phyloP scores from a whole-genome alignment of 2,329 filamentous ascomycete species.

The Fusarium sp. region DNA sequence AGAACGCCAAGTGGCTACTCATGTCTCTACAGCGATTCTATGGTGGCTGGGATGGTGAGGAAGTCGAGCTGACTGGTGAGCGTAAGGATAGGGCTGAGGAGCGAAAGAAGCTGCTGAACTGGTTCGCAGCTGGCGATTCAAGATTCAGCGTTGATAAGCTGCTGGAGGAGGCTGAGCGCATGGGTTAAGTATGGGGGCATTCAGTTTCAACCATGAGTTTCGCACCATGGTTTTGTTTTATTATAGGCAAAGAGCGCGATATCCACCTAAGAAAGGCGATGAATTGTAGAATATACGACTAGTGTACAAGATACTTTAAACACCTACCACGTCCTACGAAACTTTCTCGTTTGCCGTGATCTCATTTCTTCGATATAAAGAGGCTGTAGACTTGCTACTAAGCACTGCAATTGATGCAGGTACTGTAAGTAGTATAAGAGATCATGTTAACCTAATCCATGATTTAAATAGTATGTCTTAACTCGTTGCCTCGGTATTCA shows the following conservation, averaged over 20 bases:
- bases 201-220: neutral
- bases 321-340: neutral
- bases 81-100: conserved; percentile 67
- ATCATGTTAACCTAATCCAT: neutral
- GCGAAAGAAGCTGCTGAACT: conserved; percentile 77
- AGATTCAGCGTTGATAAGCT: conserved; percentile 86
- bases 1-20: conserved; percentile 88
- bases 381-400: too few species aligned
- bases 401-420: neutral
- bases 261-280: neutral
- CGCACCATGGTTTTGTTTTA: neutral
- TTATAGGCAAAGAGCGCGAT: neutral
- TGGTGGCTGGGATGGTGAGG: conserved; percentile 67
- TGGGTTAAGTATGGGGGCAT: conserved; percentile 57
- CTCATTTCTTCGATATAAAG: neutral
- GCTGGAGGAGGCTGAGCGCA: conserved; percentile 87
- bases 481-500: neutral
- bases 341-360: conserved; percentile 49
- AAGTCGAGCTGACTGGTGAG: conserved; percentile 47
- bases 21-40: conserved; percentile 98
- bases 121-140: conserved; percentile 82
- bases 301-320: conserved; percentile 11
- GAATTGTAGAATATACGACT: conserved; percentile 25
- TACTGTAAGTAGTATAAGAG: neutral
- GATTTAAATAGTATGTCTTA: neutral